A percentile compares a stretch with the other conserved stretches of the same genome.
phyloP scores from a whole-genome alignment of 176 grass and related monocot genomes.

The Triticum urartu region DNA sequence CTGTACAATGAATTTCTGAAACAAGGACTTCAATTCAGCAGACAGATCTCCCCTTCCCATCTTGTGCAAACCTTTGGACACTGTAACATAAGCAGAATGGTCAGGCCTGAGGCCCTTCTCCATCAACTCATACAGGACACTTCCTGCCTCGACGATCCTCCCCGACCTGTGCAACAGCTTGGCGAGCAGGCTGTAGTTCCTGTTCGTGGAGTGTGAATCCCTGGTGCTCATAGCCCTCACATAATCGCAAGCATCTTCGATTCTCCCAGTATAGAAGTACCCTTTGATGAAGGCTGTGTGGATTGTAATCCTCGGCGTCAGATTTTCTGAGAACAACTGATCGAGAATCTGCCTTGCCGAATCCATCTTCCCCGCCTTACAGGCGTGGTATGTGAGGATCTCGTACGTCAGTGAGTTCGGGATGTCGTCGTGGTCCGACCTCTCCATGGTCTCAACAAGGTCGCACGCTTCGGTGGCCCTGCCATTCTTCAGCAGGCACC shows the following conservation, averaged over 20 bases:
- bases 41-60: conserved; percentile 54
- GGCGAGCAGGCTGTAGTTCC: conserved; percentile 72
- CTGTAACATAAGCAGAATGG: conserved; percentile 55
- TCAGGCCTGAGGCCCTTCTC: conserved; percentile 68
- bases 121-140: conserved; percentile 80
- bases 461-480: conserved; percentile 60
- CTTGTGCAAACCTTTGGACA: conserved; percentile 64
- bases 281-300: conserved; percentile 85
- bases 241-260: conserved; percentile 60
- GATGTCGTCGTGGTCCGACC: neutral
- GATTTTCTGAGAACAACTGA: conserved; percentile 53
- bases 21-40: conserved; percentile 60
- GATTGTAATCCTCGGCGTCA: conserved; percentile 58
- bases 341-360: conserved; percentile 55
- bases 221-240: conserved; percentile 53
- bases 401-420: conserved; percentile 64
- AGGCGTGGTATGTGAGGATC: conserved; percentile 62
- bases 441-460: conserved; percentile 80
- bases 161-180: conserved; percentile 52
- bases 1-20: conserved; percentile 37
- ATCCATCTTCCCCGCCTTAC: conserved; percentile 64
- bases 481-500: conserved; percentile 67
- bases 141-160: conserved; percentile 51
- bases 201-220: conserved; percentile 57
- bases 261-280: conserved; percentile 47